Evolutionary conservation across 2,329 filamentous ascomycete species (phyloP).

Genomic region (Alternaria incomplexa): DNA sequence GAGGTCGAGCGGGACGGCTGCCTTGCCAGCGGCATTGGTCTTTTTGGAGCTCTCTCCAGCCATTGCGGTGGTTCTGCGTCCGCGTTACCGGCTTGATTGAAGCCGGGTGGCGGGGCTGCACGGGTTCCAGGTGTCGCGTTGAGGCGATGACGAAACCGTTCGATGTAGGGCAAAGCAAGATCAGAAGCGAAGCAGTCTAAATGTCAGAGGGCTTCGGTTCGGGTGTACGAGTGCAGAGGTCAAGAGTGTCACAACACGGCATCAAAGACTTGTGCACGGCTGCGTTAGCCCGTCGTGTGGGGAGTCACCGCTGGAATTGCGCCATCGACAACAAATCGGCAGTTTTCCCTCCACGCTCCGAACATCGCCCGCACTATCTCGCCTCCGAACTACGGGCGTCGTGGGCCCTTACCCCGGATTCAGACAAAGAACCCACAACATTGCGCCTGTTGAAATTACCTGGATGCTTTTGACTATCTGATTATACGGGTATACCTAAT

Average conservation of each 20-base stretch:
- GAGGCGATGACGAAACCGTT: slow-evolving; percentile 22
- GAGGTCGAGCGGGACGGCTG: slow-evolving; percentile 47
- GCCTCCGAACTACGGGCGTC: slow-evolving; percentile 6
- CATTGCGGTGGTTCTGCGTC: slow-evolving; percentile 29
- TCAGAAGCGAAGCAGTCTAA: neutral
- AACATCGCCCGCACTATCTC: slow-evolving; percentile 18
- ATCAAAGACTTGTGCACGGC: slow-evolving; percentile 29
- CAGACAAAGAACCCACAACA: slow-evolving; percentile 11
- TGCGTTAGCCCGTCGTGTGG: slow-evolving; percentile 30
- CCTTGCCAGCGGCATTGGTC: slow-evolving; percentile 49
- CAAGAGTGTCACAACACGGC: slow-evolving; percentile 6
- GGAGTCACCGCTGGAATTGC: slow-evolving; percentile 46
- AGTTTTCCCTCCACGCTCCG: slow-evolving; percentile 27
- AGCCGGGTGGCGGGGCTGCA: slow-evolving; percentile 13
- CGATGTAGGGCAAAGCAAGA: neutral
- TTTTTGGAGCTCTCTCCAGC: slow-evolving; percentile 44
- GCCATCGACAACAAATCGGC: slow-evolving; percentile 38
- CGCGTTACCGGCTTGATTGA: slow-evolving; percentile 16
- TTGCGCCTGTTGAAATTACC: neutral
- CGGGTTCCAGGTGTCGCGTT: slow-evolving; percentile 14
- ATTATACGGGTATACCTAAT: slow-evolving; percentile 12
- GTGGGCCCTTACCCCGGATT: slow-evolving; percentile 27
- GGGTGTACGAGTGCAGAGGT: slow-evolving; percentile 6
- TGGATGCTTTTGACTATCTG: slow-evolving; percentile 1
- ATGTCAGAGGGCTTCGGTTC: neutral